Evolutionary conservation across 371 early-diverging fungal species (phyloP), one percentile per base, ranked within the genome.

Genomic region (Actinomucor elegans): DNA sequence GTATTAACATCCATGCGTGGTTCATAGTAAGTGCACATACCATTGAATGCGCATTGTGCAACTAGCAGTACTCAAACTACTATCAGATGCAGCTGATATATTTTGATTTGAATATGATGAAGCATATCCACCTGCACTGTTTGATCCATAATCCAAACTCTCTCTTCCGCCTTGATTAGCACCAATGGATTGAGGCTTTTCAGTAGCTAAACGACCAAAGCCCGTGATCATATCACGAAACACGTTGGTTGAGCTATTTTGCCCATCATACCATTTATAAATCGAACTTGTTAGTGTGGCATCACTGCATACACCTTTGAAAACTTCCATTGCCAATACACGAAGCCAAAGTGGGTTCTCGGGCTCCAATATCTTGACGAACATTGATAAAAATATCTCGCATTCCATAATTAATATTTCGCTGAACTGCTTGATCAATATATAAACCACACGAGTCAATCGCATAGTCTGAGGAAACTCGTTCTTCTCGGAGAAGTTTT

Each of bases 371-470:
- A 92, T 79, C 60, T 92, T 89, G 31, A 88, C 79, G 59, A 94
- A 80, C 81, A 96, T 89, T 5, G 94, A 85, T 38, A 98, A 63
- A 52, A 96, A 94, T 26, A 97, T 91, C 63, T 97, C 97, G 67
- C 94, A 93, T 55, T 96, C 97, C 67, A 89, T 91, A 8, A 77
- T 59, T 77, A 97, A 57, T 5, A 86, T 75, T 29, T 79, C 80
- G 52, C 81, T 83, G 59, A 94, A 89, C 47, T 92, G 80, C 49
- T 88, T 88, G 36, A 96, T 83, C 18, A 96, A 75, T 28, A 89
- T 80, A 50, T 86, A 81, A 1, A 94, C 86, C 1, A 97, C 79
- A 18, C 97, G 79, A 50, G 90, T 87, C 14, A 94, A 68, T 3
- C 97, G 90, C 77, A 94, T 88, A 0, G 88, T 84, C 48, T 88